These are phyloP conservation scores for Petunia hybrid DNA, from an alignment of 305 asterid genomes.

Conservation along the genomic window DNA sequence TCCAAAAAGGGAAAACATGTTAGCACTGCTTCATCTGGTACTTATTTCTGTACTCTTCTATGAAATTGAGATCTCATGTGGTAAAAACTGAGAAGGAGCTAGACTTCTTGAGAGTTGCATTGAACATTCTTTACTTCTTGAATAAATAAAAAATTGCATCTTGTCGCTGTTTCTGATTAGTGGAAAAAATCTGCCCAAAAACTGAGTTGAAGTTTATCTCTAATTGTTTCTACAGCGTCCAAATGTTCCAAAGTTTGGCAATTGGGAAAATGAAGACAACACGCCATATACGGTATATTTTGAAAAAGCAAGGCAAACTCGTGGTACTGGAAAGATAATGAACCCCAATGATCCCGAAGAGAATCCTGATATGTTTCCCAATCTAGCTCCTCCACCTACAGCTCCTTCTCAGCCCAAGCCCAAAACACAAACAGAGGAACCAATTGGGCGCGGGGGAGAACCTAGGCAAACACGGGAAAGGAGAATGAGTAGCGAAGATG, in stretches of 20 bases:
- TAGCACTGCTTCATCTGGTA: neutral
- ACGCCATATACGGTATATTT: conserved; percentile 72
- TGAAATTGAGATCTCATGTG: neutral
- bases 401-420: conserved; percentile 39
- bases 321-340: conserved; percentile 57
- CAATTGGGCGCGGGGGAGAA: conserved; percentile 38
- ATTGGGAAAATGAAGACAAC: conserved; percentile 64
- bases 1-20: neutral
- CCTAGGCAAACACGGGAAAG: conserved; percentile 48
- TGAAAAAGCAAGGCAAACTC: conserved; percentile 67
- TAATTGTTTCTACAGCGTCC: conserved; percentile 50
- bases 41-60: neutral
- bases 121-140: neutral
- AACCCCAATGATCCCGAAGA: conserved; percentile 73
- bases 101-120: neutral
- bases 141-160: neutral
- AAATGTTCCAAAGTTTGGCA: conserved; percentile 68
- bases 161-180: neutral
- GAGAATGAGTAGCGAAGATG: conserved; percentile 42
- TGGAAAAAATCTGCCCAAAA: neutral
- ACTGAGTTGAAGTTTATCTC: conserved; percentile 8
- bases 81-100: neutral
- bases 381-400: conserved; percentile 35
- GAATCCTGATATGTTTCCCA: conserved; percentile 57
- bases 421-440: conserved; percentile 44